Conservation (phyloP, 2,329 filamentous ascomycete genomes). For the Pyrenophora teres region DNA sequence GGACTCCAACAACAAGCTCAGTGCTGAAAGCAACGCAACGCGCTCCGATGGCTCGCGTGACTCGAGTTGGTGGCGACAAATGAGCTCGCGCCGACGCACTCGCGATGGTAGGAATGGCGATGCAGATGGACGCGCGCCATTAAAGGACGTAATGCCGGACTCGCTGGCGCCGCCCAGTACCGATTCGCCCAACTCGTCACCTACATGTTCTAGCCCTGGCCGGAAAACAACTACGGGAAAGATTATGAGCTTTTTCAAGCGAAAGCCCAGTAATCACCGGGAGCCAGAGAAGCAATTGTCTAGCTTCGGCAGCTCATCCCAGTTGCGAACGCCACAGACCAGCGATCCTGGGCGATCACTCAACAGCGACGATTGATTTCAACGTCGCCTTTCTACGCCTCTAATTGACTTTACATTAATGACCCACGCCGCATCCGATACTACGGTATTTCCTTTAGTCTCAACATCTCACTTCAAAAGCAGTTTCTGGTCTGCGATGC, state of each 20-base stretch:
- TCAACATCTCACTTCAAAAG: constrained; percentile 26
- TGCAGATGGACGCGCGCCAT: constrained; percentile 25
- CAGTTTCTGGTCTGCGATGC: constrained; percentile 17
- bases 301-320: constrained; percentile 43
- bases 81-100: constrained; percentile 36
- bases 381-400: constrained; percentile 7
- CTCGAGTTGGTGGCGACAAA: constrained; percentile 43
- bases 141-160: constrained; percentile 31
- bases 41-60: constrained; percentile 40
- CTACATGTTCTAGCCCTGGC: constrained; percentile 31
- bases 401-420: constrained; percentile 16
- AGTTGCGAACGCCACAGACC: constrained; percentile 40
- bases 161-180: constrained; percentile 29
- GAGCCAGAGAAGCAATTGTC: constrained; percentile 43
- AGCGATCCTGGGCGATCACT: constrained; percentile 43
- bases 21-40: constrained; percentile 36
- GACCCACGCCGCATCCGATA: constrained; percentile 24
- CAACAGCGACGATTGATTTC: constrained; percentile 42
- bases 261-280: constrained; percentile 35
- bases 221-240: constrained; percentile 39
- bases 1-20: constrained; percentile 45
- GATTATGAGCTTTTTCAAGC: constrained; percentile 45
- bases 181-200: constrained; percentile 28
- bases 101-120: constrained; percentile 40
- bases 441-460: constrained; percentile 25